Evolutionary conservation across 306 rosid species (phyloP), one percentile per base, ranked within the genome.

Genomic region (Coriaria nepalensis): DNA sequence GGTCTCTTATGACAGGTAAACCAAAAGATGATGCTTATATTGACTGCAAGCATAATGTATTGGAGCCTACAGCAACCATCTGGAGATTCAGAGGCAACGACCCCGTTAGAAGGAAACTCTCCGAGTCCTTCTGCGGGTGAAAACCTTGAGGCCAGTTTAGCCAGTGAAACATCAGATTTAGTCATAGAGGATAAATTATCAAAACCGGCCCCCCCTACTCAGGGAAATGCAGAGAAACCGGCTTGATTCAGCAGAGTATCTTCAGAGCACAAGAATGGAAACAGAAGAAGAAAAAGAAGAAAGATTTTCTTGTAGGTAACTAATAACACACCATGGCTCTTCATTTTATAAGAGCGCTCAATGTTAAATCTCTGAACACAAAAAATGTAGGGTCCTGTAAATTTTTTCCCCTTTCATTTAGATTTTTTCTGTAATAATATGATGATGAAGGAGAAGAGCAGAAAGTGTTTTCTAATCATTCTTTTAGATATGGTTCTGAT

Each of bases 31-130:
- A 81, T 90, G n/a, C 94, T 90, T 40, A 79, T 60, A 49, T 60
- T 90, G 80, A 67, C 87, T 37, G 98, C 98, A 46, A 81, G 95
- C 79, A 90, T 90, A 61, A 90, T 81, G 98, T 82, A 75, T 70
- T 85, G 98, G 98, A 85, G 98, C 77, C 74, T 90, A 68, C 80
- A 74, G 74, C 65, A 81, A 61, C 78, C 65, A 55, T 78, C 57
- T 20, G 65, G 13, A n/a, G 80, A 69, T 33, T 51, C 54, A 0
- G 83, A 72, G 40, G 36, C 51, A 9, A 41, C 54, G 3, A 42
- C 10, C 33, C 20, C 50, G 34, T 38, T 38, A 6, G 61, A 73
- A 38, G 76, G 49, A 10, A 50, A 5, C 40, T 55, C 77, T 33
- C 68, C 81, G 6, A 47, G 52, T 47, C 61, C 74, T 65, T 43